These are phyloP conservation scores for Protea cynaroides DNA, from an alignment of 164 flowering plant genomes.

Conservation along the genomic window DNA sequence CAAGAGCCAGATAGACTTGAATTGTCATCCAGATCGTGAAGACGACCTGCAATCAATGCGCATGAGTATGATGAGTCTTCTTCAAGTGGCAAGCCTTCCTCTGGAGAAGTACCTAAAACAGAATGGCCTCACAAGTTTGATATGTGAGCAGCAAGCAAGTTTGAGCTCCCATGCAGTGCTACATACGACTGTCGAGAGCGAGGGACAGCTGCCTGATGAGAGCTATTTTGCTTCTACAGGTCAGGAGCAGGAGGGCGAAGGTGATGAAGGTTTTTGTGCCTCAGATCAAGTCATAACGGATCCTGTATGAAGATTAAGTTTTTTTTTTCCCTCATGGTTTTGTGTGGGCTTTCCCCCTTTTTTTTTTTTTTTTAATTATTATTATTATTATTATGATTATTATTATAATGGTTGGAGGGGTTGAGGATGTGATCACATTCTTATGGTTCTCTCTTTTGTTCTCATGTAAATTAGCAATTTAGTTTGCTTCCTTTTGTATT, in stretches of 20 bases:
- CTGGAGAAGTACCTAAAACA: slow-evolving; percentile 70
- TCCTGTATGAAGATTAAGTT: slow-evolving; percentile 10
- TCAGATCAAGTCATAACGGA: slow-evolving; percentile 28
- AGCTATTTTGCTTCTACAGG: slow-evolving; percentile 15
- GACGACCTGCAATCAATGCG: slow-evolving; percentile 30
- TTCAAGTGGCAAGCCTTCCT: slow-evolving; percentile 66
- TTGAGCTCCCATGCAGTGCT: slow-evolving; percentile 32
- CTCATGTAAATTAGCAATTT: too few species aligned
- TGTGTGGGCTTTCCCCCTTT: too few species aligned
- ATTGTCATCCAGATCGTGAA: slow-evolving; percentile 58
- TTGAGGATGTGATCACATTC: too few species aligned
- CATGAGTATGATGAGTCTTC: slow-evolving; percentile 66
- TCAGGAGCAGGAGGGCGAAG: slow-evolving; percentile 30
- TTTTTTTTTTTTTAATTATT: not conserved
- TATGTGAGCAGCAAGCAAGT: slow-evolving; percentile 41
- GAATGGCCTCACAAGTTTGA: slow-evolving; percentile 67
- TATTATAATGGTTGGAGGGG: not conserved
- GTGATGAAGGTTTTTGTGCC: slow-evolving; percentile 25
- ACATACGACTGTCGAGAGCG: slow-evolving; percentile 34
- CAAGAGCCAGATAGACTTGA: slow-evolving; percentile 57
- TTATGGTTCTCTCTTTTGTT: too few species aligned
- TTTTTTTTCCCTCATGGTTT: not conserved
- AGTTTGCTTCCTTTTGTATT: too few species aligned
- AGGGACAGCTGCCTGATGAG: slow-evolving; percentile 30
- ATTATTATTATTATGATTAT: too few species aligned